phyloP scores from a whole-genome alignment of 805 yeast species.

The Komagataella phaffii region DNA sequence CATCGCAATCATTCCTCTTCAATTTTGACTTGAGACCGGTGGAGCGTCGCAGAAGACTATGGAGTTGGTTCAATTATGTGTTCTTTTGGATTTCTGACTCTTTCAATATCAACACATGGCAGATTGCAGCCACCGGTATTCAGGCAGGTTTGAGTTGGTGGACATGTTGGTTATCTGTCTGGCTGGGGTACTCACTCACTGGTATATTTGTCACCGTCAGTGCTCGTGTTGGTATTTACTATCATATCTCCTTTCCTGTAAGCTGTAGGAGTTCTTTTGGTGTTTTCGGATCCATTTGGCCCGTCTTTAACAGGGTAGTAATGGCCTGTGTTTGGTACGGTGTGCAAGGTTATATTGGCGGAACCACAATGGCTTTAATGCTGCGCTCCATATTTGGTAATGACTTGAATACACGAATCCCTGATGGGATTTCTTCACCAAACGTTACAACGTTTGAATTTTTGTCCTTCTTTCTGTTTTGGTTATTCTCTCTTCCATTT shows the following conservation, averaged over 20 bases:
- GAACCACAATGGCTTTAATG: constrained; percentile 71
- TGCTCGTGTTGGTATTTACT: constrained; percentile 68
- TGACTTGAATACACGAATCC: constrained; percentile 47
- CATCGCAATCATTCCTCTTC: constrained; percentile 51
- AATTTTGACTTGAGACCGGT: constrained; percentile 75
- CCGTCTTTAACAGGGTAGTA: constrained; percentile 74
- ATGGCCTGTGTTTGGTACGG: constrained; percentile 76
- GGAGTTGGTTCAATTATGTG: constrained; percentile 76
- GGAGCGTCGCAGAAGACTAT: constrained; percentile 58
- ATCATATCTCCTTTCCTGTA: constrained; percentile 80
- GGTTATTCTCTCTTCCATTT: constrained; percentile 70
- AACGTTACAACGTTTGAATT: constrained; percentile 57
- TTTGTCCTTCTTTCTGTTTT: constrained; percentile 67
- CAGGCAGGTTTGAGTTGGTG: constrained; percentile 75
- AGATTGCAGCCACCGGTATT: constrained; percentile 80
- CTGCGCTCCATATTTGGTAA: constrained; percentile 63
- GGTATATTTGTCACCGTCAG: constrained; percentile 58
- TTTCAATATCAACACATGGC: constrained; percentile 84
- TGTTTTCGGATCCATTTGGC: constrained; percentile 79
- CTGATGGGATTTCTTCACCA: constrained; percentile 48
- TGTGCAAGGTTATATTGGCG: constrained; percentile 78
- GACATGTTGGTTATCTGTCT: constrained; percentile 82
- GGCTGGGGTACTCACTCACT: constrained; percentile 68
- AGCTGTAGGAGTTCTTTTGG: constrained; percentile 77
- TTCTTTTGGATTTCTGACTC: constrained; percentile 85